phyloP scores from a whole-genome alignment of 2,329 filamentous ascomycete genomes.

The Fusarium secorum region DNA sequence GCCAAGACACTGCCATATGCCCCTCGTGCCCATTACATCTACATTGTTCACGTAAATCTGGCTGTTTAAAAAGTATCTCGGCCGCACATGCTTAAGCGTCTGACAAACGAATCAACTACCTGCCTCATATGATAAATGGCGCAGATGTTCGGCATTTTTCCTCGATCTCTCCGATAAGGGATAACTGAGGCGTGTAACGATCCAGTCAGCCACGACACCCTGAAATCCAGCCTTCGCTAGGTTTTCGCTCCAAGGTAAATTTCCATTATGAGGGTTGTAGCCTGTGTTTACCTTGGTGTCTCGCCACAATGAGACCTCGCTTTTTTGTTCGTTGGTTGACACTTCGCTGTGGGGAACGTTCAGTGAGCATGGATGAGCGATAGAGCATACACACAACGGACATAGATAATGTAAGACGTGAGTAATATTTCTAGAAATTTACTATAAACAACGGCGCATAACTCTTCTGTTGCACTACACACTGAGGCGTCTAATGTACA shows the following conservation, averaged over 20 bases:
- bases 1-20: not conserved
- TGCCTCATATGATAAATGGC: not conserved
- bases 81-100: slow-evolving; percentile 2
- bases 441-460: slow-evolving; percentile 18
- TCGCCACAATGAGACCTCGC: not conserved
- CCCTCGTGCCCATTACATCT: not conserved
- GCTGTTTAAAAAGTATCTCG: not conserved
- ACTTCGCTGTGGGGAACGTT: not conserved
- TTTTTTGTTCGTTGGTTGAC: not conserved
- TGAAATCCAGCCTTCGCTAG: not conserved
- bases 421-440: slow-evolving; percentile 30
- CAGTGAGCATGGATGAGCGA: slow-evolving; percentile 4
- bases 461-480: slow-evolving; percentile 27
- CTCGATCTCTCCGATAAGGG: not conserved
- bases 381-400: slow-evolving; percentile 7
- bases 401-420: slow-evolving; percentile 4
- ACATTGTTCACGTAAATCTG: not conserved
- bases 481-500: slow-evolving; percentile 23
- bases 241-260: not conserved
- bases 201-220: not conserved
- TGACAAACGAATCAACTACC: not conserved
- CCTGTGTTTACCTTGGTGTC: not conserved
- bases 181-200: not conserved
- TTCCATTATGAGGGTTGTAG: not conserved
- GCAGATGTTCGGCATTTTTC: not conserved